Percentiles rank a stretch among this genome's conserved stretches.
phyloP scores from a whole-genome alignment of 129 eudicot genomes.

The Flaveria ramosissima region DNA sequence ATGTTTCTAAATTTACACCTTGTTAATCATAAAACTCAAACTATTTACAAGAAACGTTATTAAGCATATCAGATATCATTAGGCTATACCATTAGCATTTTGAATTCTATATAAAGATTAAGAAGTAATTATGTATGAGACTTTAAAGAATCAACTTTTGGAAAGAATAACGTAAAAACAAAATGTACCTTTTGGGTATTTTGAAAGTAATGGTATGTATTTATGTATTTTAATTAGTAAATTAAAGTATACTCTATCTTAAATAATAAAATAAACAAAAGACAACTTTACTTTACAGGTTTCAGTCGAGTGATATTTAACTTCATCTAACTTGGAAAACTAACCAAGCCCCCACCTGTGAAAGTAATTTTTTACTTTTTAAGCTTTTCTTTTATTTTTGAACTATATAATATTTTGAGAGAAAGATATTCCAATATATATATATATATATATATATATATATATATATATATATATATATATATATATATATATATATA shows the following conservation, averaged over 20 bases:
- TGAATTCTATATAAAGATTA: background rate
- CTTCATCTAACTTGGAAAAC: slow-evolving; percentile 14
- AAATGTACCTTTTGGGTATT: background rate
- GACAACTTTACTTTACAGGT: background rate
- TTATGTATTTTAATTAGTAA: background rate
- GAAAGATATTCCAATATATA: no score
- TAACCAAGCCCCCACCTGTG: slow-evolving; percentile 6
- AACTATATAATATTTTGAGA: background rate
- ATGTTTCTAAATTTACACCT: no score
- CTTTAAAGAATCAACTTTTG: background rate
- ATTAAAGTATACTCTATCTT: background rate
- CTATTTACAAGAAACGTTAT: no score
- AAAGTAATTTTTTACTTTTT: background rate
- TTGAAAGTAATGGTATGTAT: slow-evolving; percentile 9
- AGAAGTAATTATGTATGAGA: background rate
- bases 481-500: background rate
- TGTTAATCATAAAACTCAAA: no score
- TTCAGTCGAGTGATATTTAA: slow-evolving; percentile 14
- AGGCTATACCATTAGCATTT: background rate
- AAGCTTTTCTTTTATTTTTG: background rate
- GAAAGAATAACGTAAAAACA: slow-evolving; percentile 11
- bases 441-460: background rate
- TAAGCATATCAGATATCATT: no score
- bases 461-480: background rate
- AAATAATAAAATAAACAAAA: background rate